Base-by-base conservation (phyloP, 208 protist genomes). In the Crithidia sp. region DNA sequence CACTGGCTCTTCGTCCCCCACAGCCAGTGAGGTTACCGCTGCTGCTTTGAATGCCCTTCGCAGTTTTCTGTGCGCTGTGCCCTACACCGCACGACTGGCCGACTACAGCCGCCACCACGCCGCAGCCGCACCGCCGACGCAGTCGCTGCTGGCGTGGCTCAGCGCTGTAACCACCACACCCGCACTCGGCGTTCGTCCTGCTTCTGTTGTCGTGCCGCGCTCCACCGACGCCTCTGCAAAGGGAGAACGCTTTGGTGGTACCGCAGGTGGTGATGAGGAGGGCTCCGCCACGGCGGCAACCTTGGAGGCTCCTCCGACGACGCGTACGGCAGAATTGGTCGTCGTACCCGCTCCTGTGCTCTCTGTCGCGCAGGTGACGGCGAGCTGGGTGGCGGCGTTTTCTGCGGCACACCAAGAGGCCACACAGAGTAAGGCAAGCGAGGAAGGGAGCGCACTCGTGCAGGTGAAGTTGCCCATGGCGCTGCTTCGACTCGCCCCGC, bases 81-180 rank as follows among this genome's bases (percentile, higher is more conserved):
- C 81, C 19, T 77, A 71, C 13, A 58, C 57, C 41, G 43, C 28
- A 10, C 74, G 74, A 40, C 67, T 88, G 43, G 71, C 82, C 7
- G 58, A 68, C 45, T 81, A 85, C 62, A 55, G 59, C 36, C 43
- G 52, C 4, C 81, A 79, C 16, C 76, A 82, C 64, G 41, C 41
- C 19, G 37, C 45, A 5, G 41, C 66, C 36, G 54, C 49, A 4
- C 61, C 52, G 19, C 71, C 71, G 47, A 72, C 66, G 28, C 58
- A 63, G 50, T 85, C 80, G 50, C 73, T 86, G 49, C 59, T 79
- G 68, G 84, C 82, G 49, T 96, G 92, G 89, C 84, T 93, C 56
- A 79, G 92, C 54, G 86, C 82, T 49, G 82, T 96, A n/a, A 65
- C 74, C 10, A 88, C 85, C 7, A 84, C 83, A 5, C 67, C 62